phyloP scores from a whole-genome alignment of 2,329 filamentous ascomycete genomes.

The Fusarium subglutinans region DNA sequence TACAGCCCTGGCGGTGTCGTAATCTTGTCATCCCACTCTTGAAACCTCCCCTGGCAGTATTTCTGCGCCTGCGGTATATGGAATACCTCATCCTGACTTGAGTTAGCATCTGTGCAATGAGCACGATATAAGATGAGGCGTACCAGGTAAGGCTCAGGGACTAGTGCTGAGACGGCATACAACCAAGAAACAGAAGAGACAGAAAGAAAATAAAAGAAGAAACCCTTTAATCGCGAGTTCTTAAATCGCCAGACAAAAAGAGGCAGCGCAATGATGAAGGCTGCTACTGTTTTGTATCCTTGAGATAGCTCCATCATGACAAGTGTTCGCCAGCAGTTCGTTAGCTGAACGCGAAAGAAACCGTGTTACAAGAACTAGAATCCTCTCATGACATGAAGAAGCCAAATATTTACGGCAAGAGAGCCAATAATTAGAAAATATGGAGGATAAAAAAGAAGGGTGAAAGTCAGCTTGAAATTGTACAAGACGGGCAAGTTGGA shows the following conservation, averaged over 20 bases:
- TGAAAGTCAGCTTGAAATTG: conserved; percentile 4
- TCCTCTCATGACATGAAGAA: neutral
- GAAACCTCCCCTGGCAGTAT: conserved; percentile 80
- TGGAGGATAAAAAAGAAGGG: neutral
- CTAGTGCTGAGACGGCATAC: conserved; percentile 43
- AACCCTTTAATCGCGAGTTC: neutral
- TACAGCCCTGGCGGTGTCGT: conserved; percentile 93
- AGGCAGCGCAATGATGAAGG: conserved; percentile 21
- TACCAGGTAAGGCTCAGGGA: conserved; percentile 66
- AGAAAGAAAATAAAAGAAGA: conserved; percentile 30
- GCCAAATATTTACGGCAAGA: neutral
- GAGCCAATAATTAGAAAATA: neutral
- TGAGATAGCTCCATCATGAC: conserved; percentile 38
- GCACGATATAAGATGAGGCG: conserved; percentile 14
- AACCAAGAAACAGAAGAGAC: conserved; percentile 35
- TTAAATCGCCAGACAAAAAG: conserved; percentile 10
- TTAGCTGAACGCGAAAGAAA: neutral
- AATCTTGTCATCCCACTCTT: conserved; percentile 94
- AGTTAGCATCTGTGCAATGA: conserved; percentile 21
- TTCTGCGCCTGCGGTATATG: conserved; percentile 91
- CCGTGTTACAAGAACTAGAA: too few relatives aligned
- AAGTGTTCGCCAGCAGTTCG: conserved; percentile 32
- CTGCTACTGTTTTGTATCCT: conserved; percentile 25
- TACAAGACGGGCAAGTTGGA: conserved; percentile 21
- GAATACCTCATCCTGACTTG: conserved; percentile 79